phyloP scores from a whole-genome alignment of 768 basidiomycete species.

The Agaricus subrufescens region DNA sequence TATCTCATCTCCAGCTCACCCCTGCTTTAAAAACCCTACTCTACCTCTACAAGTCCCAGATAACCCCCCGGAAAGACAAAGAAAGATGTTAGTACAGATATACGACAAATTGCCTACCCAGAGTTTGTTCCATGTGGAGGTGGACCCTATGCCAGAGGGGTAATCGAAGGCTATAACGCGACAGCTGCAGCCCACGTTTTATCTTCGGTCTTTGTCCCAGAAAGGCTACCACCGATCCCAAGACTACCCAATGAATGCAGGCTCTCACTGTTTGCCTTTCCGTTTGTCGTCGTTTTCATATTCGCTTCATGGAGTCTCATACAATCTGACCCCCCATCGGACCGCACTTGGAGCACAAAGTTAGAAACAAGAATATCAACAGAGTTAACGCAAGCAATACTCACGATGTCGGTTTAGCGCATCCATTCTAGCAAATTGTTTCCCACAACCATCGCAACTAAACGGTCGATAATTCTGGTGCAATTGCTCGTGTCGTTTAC shows the following conservation, averaged over 20 bases:
- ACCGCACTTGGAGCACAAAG: constrained; percentile 13
- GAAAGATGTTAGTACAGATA: too few species aligned
- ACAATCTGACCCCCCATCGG: constrained; percentile 26
- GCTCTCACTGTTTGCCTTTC: neutral
- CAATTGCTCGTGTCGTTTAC: constrained; percentile 92
- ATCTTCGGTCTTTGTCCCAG: neutral
- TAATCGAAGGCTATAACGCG: constrained; percentile 3
- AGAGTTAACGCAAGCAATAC: constrained; percentile 28
- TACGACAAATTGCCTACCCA: too few species aligned
- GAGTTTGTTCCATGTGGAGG: too few species aligned
- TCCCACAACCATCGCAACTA: constrained; percentile 87
- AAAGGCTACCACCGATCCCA: constrained; percentile 8
- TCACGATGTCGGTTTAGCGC: constrained; percentile 89
- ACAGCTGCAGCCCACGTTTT: neutral
- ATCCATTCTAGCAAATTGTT: constrained; percentile 94
- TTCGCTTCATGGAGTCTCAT: constrained; percentile 17
- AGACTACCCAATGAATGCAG: too few species aligned
- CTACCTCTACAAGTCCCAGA: too few species aligned
- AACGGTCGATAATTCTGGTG: constrained; percentile 92
- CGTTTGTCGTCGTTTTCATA: neutral
- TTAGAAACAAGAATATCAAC: neutral
- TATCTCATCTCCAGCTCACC: too few species aligned
- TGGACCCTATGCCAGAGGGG: too few species aligned
- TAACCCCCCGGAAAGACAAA: too few species aligned
- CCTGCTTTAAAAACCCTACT: too few species aligned